These are phyloP conservation scores for Irpex sp. DNA, from an alignment of 1,284 basidiomycete species.

Conservation along the genomic window DNA sequence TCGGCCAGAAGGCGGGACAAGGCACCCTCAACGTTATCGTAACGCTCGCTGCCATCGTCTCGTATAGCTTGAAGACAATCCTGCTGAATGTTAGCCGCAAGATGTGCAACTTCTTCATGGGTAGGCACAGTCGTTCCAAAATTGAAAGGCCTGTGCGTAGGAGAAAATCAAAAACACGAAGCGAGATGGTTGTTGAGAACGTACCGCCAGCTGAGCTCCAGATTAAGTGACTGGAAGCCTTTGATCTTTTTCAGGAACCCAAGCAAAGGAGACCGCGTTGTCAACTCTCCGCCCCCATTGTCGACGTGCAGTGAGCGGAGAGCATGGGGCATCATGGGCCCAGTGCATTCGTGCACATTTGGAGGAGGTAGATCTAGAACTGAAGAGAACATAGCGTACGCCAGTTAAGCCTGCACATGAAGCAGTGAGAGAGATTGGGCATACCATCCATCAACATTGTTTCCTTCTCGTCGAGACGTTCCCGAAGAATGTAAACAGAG, in stretches of 20 bases:
- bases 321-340: constrained; percentile 31
- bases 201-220: constrained; percentile 70
- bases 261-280: background rate
- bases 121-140: constrained; percentile 44
- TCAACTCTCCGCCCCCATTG: background rate
- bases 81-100: constrained; percentile 16
- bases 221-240: constrained; percentile 53
- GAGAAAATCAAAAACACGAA: background rate
- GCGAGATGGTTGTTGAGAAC: constrained; percentile 13
- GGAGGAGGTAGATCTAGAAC: constrained; percentile 53
- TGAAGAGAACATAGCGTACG: constrained; percentile 19
- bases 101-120: constrained; percentile 39
- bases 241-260: constrained; percentile 50
- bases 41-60: background rate
- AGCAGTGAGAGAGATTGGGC: constrained; percentile 1
- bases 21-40: background rate
- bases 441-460: constrained; percentile 51
- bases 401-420: background rate
- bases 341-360: constrained; percentile 35
- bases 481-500: constrained; percentile 43
- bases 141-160: constrained; percentile 35
- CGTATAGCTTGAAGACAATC: constrained; percentile 1
- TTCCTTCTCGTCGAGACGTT: constrained; percentile 49
- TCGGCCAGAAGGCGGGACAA: constrained; percentile 2
- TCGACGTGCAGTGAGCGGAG: constrained; percentile 24